These are phyloP conservation scores for Linnemannia hyalina DNA, from an alignment of 192 early-diverging fungal genomes.

Conservation along the genomic window DNA sequence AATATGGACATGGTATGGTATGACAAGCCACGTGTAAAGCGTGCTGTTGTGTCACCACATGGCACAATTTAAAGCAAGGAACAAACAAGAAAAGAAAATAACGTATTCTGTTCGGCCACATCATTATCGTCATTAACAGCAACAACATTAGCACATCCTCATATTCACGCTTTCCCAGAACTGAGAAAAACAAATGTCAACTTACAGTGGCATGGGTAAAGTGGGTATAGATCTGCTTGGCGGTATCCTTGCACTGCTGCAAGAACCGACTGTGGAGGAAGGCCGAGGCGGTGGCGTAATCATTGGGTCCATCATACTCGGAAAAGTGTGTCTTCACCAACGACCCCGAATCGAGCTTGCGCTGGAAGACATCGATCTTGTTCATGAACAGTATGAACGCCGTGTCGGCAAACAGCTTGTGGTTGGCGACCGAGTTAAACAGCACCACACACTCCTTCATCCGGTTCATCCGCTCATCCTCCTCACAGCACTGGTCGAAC, in stretches of 20 bases:
- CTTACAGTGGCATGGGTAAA: slow-evolving; percentile 67
- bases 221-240: slow-evolving; percentile 65
- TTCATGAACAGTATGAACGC: slow-evolving; percentile 75
- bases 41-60: slow-evolving; percentile 40
- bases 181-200: not conserved
- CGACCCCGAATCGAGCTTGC: slow-evolving; percentile 60
- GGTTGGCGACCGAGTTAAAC: slow-evolving; percentile 60
- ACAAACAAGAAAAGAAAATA: slow-evolving; percentile 3
- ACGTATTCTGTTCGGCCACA: not conserved
- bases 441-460: slow-evolving; percentile 62
- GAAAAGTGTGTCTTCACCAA: slow-evolving; percentile 65
- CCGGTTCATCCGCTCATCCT: slow-evolving; percentile 73
- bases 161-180: not conserved
- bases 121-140: not conserved
- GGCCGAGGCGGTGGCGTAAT: slow-evolving; percentile 52
- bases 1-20: slow-evolving; percentile 38
- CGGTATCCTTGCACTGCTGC: slow-evolving; percentile 57
- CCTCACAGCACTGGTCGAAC: slow-evolving; percentile 74
- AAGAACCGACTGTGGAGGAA: slow-evolving; percentile 61
- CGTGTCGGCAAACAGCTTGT: slow-evolving; percentile 65
- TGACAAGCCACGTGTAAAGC: slow-evolving; percentile 46
- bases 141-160: not conserved
- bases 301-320: slow-evolving; percentile 65
- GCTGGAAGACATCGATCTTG: slow-evolving; percentile 75
- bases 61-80: slow-evolving; percentile 10